Conservation (phyloP, 2,329 filamentous ascomycete genomes). For the Cercospora sojina region DNA sequence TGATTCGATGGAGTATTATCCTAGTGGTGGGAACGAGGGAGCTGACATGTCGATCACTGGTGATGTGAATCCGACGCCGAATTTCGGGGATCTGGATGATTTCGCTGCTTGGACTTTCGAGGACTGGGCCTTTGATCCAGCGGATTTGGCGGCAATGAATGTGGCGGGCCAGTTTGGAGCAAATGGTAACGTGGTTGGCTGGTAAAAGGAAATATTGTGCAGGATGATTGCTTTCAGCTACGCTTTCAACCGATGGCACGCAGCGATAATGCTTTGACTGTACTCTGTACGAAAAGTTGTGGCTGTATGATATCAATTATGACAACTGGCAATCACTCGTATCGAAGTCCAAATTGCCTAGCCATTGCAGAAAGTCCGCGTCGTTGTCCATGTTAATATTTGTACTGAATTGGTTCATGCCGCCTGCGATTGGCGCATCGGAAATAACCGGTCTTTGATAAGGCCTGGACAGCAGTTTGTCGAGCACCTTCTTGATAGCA, state of each 20-base stretch:
- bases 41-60: slow-evolving; percentile 5
- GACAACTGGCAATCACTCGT: slow-evolving; percentile 11
- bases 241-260: neutral
- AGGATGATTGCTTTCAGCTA: neutral
- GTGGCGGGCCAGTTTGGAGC: neutral
- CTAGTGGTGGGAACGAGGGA: neutral
- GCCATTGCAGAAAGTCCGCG: slow-evolving; percentile 27
- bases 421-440: neutral
- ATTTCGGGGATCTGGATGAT: slow-evolving; percentile 33
- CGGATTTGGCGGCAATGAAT: slow-evolving; percentile 21
- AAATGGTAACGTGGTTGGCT: neutral
- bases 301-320: neutral
- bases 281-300: neutral
- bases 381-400: slow-evolving; percentile 21
- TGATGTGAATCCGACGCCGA: neutral
- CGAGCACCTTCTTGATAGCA: slow-evolving; percentile 26
- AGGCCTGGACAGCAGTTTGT: slow-evolving; percentile 18
- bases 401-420: slow-evolving; percentile 11
- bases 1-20: slow-evolving; percentile 13
- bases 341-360: slow-evolving; percentile 24
- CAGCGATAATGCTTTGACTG: neutral
- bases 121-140: slow-evolving; percentile 32
- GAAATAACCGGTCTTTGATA: neutral
- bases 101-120: slow-evolving; percentile 37
- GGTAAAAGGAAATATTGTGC: neutral